Conservation (phyloP, 306 rosid genomes). For the peach (Prunus persica) region Prunus_persica_NCBIv2 NC_034009.1:32477501-32478000, state of each 20-base stretch:
- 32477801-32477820: slow-evolving; percentile 66
- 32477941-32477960: slow-evolving; percentile 45
- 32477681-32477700: slow-evolving; percentile 99
- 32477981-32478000: slow-evolving; percentile 79
- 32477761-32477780: slow-evolving; percentile 97
- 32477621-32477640: neutral
- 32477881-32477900: slow-evolving; percentile 66
- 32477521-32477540: neutral
- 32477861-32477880: slow-evolving; percentile 45
- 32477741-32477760: slow-evolving; percentile 99
- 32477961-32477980: slow-evolving; percentile 50
- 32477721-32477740: slow-evolving; percentile 99
- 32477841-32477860: slow-evolving; percentile 66
- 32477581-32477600: neutral
- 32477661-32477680: slow-evolving; percentile 98
- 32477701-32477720: slow-evolving; percentile 96
- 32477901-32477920: slow-evolving; percentile 35
- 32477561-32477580: neutral
- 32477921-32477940: slow-evolving; percentile 54
- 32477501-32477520: neutral
- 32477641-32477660: slow-evolving; percentile 70
- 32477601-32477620: neutral
- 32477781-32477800: slow-evolving; percentile 88
- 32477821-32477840: slow-evolving; percentile 65
- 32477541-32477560: neutral